phyloP scores from a whole-genome alignment of 768 basidiomycete species.

The Asterophora lycoperdoides region DNA sequence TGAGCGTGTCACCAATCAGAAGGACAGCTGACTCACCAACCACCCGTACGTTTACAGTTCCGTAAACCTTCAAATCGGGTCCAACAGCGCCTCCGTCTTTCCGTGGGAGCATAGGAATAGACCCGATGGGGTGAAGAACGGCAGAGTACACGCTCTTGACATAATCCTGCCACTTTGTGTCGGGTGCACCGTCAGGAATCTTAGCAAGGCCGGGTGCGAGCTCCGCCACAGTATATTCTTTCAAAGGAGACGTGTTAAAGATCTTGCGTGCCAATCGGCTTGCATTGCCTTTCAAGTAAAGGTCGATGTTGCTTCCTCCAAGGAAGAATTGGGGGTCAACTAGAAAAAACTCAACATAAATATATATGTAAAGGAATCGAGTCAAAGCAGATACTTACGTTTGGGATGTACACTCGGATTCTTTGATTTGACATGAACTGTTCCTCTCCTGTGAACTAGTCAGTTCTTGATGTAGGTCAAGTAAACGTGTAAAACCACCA shows the following conservation, averaged over 20 bases:
- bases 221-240: slow-evolving; percentile 1
- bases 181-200: slow-evolving; percentile 7
- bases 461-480: not conserved
- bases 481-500: slow-evolving; percentile 3
- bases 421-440: slow-evolving; percentile 7
- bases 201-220: slow-evolving; percentile 1
- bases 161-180: slow-evolving; percentile 7
- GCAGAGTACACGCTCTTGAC: slow-evolving; percentile 1
- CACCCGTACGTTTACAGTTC: slow-evolving; percentile 13
- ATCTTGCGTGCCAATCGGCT: slow-evolving; percentile 4
- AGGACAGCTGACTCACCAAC: slow-evolving; percentile 6
- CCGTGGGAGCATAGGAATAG: slow-evolving; percentile 14
- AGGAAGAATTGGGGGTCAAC: slow-evolving; percentile 11
- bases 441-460: slow-evolving; percentile 1
- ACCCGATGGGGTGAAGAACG: slow-evolving; percentile 10
- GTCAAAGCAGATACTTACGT: not conserved
- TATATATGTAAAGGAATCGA: too few relatives aligned
- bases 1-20: not conserved
- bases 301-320: slow-evolving; percentile 1
- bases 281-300: slow-evolving; percentile 12
- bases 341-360: not conserved
- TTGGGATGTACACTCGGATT: slow-evolving; percentile 13
- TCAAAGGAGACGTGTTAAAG: slow-evolving; percentile 9
- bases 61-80: slow-evolving; percentile 13
- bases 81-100: slow-evolving; percentile 13